Conservation (phyloP, 108 stramenopile genomes). For the Chaetoceros tenuissimus region DNA sequence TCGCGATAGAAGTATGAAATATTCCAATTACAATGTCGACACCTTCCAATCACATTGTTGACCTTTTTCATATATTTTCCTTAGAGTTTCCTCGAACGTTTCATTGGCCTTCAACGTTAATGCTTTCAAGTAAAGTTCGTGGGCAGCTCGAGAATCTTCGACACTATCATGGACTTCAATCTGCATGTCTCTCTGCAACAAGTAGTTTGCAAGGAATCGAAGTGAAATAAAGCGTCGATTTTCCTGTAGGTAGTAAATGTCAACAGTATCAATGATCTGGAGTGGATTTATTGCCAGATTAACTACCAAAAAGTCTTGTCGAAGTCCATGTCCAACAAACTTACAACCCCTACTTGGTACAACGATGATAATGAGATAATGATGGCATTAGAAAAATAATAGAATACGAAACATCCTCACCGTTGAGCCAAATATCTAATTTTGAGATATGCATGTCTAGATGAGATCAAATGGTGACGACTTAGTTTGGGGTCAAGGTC, state of each 20-base stretch:
- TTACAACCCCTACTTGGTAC: slow-evolving; percentile 43
- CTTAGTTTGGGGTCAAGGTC: slow-evolving; percentile 84
- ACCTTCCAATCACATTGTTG: slow-evolving; percentile 63
- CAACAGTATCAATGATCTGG: slow-evolving; percentile 93
- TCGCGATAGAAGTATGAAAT: too few relatives aligned
- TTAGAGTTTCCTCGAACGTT: slow-evolving; percentile 45
- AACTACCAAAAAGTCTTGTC: slow-evolving; percentile 77
- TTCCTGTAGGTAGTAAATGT: slow-evolving; percentile 70
- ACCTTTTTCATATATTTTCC: slow-evolving; percentile 60
- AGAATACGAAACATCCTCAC: slow-evolving; percentile 5
- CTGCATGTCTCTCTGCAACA: slow-evolving; percentile 87
- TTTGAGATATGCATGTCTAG: slow-evolving; percentile 83
- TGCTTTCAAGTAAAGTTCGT: slow-evolving; percentile 59
- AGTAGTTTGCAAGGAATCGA: slow-evolving; percentile 82
- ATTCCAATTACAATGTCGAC: too few relatives aligned
- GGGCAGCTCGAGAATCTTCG: slow-evolving; percentile 85
- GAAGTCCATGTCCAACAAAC: slow-evolving; percentile 85
- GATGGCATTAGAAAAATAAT: neutral
- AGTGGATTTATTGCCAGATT: slow-evolving; percentile 82
- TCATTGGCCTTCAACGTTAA: slow-evolving; percentile 49
- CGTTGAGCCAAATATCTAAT: slow-evolving; percentile 84
- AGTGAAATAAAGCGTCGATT: slow-evolving; percentile 84
- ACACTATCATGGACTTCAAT: slow-evolving; percentile 92
- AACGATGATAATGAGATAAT: neutral
- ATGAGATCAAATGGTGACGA: slow-evolving; percentile 76